Evolutionary conservation across 192 early-diverging fungal genomes (phyloP), one percentile per base, ranked within the genome.

Genomic region (Chytriomyces confervae): DNA sequence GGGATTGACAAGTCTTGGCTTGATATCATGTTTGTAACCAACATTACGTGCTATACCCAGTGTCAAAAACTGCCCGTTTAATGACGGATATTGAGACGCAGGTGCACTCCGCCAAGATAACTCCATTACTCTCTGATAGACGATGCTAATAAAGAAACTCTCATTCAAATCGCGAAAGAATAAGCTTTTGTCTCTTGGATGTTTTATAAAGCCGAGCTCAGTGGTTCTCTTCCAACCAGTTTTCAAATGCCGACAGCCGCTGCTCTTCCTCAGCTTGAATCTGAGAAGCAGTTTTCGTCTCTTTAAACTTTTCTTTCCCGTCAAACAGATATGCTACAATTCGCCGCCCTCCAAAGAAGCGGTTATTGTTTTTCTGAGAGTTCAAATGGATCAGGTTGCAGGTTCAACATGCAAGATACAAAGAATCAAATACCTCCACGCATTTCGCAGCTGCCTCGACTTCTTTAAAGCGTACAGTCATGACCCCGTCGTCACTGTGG

Each of bases 391-490:
- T 72, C 60, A 60, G 36, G 36, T 50, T 50, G 10, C 66, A 69
- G 50, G 2, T n/a, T 57, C 53, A 57, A 57, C 53, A 20, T 20
- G 5, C 20, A 13, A 57, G 16, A 57, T n/a, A n/a, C 18, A 66
- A 43, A 51, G 65, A 46, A 62, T 50, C 47, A 63, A 77, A 63
- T 48, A 94, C 94, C 88, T 91, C 82, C n/a, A 97, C 90, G 79
- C 97, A 99, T 20, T 91, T 88, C 20, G 86, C 80, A 0, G 96
- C 96, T 16, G 89, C 84, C 57, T 92, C 86, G 62, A 87, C 83
- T 11, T 96, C 95, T 75, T 91, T 95, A 83, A 93, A 99, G 49
- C 94, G 88, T 1, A 99, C 94, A 0, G 93, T 91, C 44, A 99
- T 89, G 6, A 97, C 88, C 0, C 97, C 97, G 0, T 94, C 94